Percentiles rank a stretch among this genome's conserved stretches.
Evolutionary conservation across 2,329 filamentous ascomycete species (phyloP).

Genomic region (Nemania sp.): DNA sequence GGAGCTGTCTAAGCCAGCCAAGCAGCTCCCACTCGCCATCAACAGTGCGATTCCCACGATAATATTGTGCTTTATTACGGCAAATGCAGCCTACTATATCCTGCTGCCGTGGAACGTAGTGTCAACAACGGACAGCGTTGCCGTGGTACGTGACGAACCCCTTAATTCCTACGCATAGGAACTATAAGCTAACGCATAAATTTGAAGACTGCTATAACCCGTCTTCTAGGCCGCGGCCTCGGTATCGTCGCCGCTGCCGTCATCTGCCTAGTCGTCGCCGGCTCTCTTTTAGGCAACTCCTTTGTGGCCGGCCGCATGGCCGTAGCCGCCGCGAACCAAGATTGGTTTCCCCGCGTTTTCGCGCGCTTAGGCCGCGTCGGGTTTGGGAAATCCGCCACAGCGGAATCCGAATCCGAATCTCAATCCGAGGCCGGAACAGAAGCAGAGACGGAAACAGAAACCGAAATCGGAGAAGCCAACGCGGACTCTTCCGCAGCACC

Average conservation of each 20-base stretch:
- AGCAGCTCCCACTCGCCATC: slow-evolving; percentile 62
- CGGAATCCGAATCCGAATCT: too few relatives aligned
- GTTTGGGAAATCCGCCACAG: slow-evolving; percentile 33
- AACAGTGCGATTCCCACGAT: slow-evolving; percentile 64
- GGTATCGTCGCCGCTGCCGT: slow-evolving; percentile 59
- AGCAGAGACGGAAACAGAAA: not conserved
- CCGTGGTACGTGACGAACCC: slow-evolving; percentile 55
- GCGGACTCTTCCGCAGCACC: not conserved
- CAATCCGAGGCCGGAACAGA: too few relatives aligned
- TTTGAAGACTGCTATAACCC: slow-evolving; percentile 56
- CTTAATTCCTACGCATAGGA: not conserved
- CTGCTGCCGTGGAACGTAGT: slow-evolving; percentile 63
- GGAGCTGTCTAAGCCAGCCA: slow-evolving; percentile 54
- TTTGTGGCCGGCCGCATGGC: slow-evolving; percentile 65
- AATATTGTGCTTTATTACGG: slow-evolving; percentile 60
- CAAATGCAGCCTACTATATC: slow-evolving; percentile 66
- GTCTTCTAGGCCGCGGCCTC: slow-evolving; percentile 55
- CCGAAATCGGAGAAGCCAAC: slow-evolving; percentile 9
- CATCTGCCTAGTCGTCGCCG: slow-evolving; percentile 63
- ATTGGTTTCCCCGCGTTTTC: slow-evolving; percentile 54
- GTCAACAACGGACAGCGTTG: slow-evolving; percentile 63
- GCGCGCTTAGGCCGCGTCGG: slow-evolving; percentile 49
- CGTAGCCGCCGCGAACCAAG: slow-evolving; percentile 58
- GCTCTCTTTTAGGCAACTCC: slow-evolving; percentile 64
- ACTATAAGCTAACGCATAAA: slow-evolving; percentile 2